phyloP scores from a whole-genome alignment of 2,329 filamentous ascomycete genomes.

The Incumbomyces delicatus region DNA sequence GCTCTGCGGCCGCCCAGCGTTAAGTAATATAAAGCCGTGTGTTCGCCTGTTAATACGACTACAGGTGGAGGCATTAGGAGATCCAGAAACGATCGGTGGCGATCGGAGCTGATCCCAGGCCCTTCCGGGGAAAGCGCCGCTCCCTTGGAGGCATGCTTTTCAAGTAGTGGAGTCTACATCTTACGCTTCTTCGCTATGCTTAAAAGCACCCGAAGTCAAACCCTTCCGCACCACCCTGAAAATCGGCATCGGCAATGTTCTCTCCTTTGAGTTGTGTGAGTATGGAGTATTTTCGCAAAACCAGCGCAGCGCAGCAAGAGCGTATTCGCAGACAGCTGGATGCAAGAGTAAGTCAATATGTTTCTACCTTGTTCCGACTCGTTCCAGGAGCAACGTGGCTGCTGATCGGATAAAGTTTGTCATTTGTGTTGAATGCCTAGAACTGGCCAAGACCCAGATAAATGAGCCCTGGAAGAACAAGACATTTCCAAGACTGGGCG shows the following conservation, averaged over 20 bases:
- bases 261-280: too few relatives aligned
- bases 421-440: background rate
- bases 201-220: conserved; percentile 8
- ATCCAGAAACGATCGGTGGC: too few relatives aligned
- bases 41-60: too few relatives aligned
- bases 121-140: background rate
- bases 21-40: too few relatives aligned
- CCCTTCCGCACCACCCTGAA: background rate
- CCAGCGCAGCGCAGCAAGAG: too few relatives aligned
- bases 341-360: background rate
- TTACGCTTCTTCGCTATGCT: conserved; percentile 9
- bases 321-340: too few relatives aligned
- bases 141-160: background rate
- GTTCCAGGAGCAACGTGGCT: conserved; percentile 1
- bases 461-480: background rate
- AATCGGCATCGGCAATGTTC: background rate
- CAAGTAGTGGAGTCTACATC: background rate
- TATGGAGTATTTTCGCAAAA: too few relatives aligned
- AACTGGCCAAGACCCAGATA: conserved; percentile 4
- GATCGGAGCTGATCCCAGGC: background rate
- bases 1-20: too few relatives aligned
- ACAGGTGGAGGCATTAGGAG: too few relatives aligned
- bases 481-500: conserved; percentile 8
- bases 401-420: background rate
- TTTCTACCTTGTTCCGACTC: background rate